Evolutionary conservation across 2,329 filamentous ascomycete genomes (phyloP).

Genomic region (Cercospora sp.): DNA sequence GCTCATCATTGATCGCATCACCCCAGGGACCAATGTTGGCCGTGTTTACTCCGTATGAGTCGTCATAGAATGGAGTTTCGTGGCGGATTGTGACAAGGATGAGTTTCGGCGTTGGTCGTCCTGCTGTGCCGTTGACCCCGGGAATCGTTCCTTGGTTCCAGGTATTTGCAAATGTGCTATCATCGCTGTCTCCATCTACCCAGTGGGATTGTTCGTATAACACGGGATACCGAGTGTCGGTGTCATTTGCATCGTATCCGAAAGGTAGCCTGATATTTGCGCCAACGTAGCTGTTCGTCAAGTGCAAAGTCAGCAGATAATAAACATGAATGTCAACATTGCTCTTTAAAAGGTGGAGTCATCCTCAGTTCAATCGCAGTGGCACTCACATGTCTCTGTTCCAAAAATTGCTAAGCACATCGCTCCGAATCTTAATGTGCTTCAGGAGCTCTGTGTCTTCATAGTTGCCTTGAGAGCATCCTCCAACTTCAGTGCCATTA

Average conservation of each 20-base stretch:
- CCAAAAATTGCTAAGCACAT: conserved; percentile 42
- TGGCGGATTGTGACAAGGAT: conserved; percentile 44
- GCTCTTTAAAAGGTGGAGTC: neutral
- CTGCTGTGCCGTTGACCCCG: conserved; percentile 31
- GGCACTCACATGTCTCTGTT: conserved; percentile 31
- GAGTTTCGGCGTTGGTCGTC: conserved; percentile 35
- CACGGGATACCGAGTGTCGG: conserved; percentile 39
- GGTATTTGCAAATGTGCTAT: conserved; percentile 27
- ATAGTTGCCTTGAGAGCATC: conserved; percentile 45
- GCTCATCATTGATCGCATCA: conserved; percentile 45
- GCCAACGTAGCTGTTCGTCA: conserved; percentile 36
- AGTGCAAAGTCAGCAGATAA: neutral
- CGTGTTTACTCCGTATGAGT: conserved; percentile 45
- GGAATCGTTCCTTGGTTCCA: conserved; percentile 41
- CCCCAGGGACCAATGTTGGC: conserved; percentile 45
- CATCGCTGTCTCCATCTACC: conserved; percentile 25
- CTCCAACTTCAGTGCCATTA: conserved; percentile 41
- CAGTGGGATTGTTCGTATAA: conserved; percentile 43
- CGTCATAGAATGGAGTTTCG: conserved; percentile 43
- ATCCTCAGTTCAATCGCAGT: neutral
- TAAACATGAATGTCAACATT: neutral
- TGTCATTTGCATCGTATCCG: conserved; percentile 40
- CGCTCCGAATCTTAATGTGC: conserved; percentile 43
- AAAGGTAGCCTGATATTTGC: conserved; percentile 41
- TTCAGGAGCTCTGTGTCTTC: conserved; percentile 39